phyloP scores from a whole-genome alignment of 1,139 yeast species.

The Protomyces macrosporus region DNA sequence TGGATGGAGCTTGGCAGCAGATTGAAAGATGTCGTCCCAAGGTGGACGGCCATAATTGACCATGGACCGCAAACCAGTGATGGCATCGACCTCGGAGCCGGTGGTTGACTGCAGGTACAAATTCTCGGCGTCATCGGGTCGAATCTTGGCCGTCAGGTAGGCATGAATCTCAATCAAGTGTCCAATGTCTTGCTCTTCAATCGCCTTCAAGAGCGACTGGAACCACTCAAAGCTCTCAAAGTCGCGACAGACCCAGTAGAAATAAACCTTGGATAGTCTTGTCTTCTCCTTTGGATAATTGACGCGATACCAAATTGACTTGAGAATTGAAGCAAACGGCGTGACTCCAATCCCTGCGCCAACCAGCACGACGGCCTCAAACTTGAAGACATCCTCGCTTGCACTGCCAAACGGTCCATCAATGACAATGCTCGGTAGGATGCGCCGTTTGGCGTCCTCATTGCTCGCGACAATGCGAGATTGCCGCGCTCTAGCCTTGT shows the following conservation, averaged over 20 bases:
- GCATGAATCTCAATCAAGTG: constrained; percentile 25
- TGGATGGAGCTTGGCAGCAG: constrained; percentile 9
- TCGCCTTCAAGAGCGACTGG: constrained; percentile 14
- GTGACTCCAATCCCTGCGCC: constrained; percentile 28
- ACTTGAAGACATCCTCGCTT: constrained; percentile 26
- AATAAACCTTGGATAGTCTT: constrained; percentile 21
- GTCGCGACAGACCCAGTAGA: constrained; percentile 25
- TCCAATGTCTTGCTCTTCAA: constrained; percentile 20
- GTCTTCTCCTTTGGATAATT: constrained; percentile 5
- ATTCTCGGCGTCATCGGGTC: constrained; percentile 23
- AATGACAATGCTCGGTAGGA: constrained; percentile 16
- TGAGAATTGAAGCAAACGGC: constrained; percentile 25
- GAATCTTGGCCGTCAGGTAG: constrained; percentile 19
- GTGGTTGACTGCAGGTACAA: constrained; percentile 14
- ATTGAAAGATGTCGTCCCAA: constrained; percentile 20
- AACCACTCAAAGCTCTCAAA: constrained; percentile 27
- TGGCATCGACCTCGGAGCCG: constrained; percentile 18
- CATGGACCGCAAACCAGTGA: constrained; percentile 19
- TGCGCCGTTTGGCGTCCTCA: background rate
- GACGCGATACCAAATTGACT: constrained; percentile 26
- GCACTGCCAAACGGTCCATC: constrained; percentile 26
- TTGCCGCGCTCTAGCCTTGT: background rate
- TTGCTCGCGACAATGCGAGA: constrained; percentile 12
- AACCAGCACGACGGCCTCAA: constrained; percentile 25
- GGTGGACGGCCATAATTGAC: constrained; percentile 24